phyloP scores from a whole-genome alignment of 768 basidiomycete species.

The Leucocoprinus sp. region DNA sequence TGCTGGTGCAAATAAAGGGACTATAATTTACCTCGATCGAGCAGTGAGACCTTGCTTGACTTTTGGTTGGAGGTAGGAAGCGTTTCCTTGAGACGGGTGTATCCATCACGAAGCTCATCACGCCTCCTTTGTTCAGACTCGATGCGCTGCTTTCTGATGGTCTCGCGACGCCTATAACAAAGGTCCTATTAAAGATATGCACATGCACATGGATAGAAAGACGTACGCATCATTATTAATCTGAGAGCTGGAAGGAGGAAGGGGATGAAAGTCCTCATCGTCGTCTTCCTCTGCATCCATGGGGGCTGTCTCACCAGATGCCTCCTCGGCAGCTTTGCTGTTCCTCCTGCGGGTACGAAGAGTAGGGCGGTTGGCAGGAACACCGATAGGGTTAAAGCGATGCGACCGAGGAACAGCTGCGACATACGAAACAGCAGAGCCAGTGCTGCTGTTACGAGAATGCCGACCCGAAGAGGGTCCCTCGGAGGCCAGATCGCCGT shows the following conservation, averaged over 20 bases:
- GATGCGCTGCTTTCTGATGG: slow-evolving; percentile 86
- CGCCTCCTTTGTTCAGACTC: slow-evolving; percentile 89
- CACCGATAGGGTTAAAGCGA: slow-evolving; percentile 70
- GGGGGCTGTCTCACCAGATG: slow-evolving; percentile 16
- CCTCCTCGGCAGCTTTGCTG: slow-evolving; percentile 53
- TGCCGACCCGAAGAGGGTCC: slow-evolving; percentile 53
- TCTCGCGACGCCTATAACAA: slow-evolving; percentile 65
- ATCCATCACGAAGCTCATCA: slow-evolving; percentile 89
- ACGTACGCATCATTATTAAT: slow-evolving; percentile 46
- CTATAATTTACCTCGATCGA: slow-evolving; percentile 65
- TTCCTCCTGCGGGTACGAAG: slow-evolving; percentile 38
- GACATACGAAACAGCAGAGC: slow-evolving; percentile 43
- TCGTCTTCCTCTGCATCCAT: slow-evolving; percentile 40
- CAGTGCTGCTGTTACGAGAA: slow-evolving; percentile 64
- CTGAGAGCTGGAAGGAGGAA: slow-evolving; percentile 26
- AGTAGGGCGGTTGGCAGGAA: slow-evolving; percentile 48
- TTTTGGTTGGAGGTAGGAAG: slow-evolving; percentile 89
- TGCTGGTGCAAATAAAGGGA: not conserved
- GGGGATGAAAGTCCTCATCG: slow-evolving; percentile 68
- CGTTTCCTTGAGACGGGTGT: slow-evolving; percentile 82
- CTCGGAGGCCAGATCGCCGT: slow-evolving; percentile 70
- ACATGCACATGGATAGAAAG: not conserved
- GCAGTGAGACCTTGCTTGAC: slow-evolving; percentile 83
- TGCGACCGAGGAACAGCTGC: slow-evolving; percentile 66
- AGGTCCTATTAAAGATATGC: slow-evolving; percentile 1